Conservation (phyloP, 352 stramenopile species). For the Thalassiosira mediterranea region DNA sequence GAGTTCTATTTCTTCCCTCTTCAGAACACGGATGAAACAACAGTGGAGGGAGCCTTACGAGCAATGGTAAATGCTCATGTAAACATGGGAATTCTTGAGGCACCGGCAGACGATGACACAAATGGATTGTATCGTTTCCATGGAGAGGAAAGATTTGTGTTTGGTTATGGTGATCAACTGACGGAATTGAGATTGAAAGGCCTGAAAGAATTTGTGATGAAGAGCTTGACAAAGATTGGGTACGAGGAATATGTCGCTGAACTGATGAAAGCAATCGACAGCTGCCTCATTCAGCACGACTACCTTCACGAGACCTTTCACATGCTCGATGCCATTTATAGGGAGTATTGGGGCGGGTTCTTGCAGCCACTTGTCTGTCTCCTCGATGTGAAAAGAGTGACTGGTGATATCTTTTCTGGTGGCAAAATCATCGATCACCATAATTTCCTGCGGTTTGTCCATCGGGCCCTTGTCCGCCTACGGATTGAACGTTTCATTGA, state of each 20-base stretch:
- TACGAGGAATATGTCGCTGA: conserved; percentile 13
- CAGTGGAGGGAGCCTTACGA: background rate
- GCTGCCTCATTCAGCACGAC: conserved; percentile 12
- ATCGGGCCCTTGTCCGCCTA: background rate
- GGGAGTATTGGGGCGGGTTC: conserved; percentile 10
- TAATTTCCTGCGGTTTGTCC: conserved; percentile 7
- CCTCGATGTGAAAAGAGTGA: background rate
- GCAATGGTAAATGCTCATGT: conserved; percentile 6
- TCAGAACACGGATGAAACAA: conserved; percentile 4
- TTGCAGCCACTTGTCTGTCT: conserved; percentile 14
- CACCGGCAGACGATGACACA: too few species aligned
- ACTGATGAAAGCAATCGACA: background rate
- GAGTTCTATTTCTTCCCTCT: conserved; percentile 7
- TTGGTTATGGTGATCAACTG: conserved; percentile 3
- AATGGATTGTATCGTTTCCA: background rate
- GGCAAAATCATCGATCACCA: conserved; percentile 23
- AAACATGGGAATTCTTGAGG: conserved; percentile 7
- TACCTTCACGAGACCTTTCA: conserved; percentile 20
- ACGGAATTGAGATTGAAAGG: background rate
- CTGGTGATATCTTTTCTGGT: conserved; percentile 4
- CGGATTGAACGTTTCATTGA: background rate
- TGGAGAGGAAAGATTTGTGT: background rate
- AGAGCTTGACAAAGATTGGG: conserved; percentile 21
- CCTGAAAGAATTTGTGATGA: conserved; percentile 5
- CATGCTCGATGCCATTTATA: conserved; percentile 15